phyloP scores from a whole-genome alignment of 2,329 filamentous ascomycete genomes.

The Penicillium sp. region DNA sequence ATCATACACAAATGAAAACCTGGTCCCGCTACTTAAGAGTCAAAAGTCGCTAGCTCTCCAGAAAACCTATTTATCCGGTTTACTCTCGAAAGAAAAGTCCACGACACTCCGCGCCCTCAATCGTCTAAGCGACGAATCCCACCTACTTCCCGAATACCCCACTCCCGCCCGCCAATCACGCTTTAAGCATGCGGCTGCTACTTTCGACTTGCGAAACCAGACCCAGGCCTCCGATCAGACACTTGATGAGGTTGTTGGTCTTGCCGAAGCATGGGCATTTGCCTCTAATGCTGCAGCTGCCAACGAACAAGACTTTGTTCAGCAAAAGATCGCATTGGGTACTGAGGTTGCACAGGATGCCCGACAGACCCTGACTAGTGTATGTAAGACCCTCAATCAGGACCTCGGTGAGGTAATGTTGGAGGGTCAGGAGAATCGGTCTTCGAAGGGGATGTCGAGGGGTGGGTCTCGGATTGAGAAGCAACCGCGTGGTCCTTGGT shows the following conservation, averaged over 20 bases:
- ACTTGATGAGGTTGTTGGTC: conserved; percentile 32
- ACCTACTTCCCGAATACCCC: conserved; percentile 44
- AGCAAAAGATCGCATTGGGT: conserved; percentile 33
- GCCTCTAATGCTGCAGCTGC: conserved; percentile 36
- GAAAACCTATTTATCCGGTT: conserved; percentile 37
- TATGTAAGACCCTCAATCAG: conserved; percentile 38
- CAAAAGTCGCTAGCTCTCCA: conserved; percentile 40
- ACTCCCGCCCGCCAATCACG: conserved; percentile 36
- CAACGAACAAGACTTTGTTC: conserved; percentile 33
- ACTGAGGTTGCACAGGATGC: conserved; percentile 32
- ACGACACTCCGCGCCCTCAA: conserved; percentile 38
- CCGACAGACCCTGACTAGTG: conserved; percentile 28
- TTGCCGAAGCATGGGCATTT: conserved; percentile 43
- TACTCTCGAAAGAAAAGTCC: conserved; percentile 40
- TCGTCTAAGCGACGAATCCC: conserved; percentile 43
- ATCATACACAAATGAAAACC: conserved; percentile 32
- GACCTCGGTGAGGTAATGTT: conserved; percentile 26
- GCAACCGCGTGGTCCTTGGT: conserved; percentile 37
- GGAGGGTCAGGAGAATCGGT: conserved; percentile 17
- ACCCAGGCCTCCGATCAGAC: conserved; percentile 14
- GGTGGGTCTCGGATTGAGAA: conserved; percentile 22
- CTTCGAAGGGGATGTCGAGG: conserved; percentile 19
- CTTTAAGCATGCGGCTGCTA: conserved; percentile 34
- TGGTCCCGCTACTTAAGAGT: conserved; percentile 36
- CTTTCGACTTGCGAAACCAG: conserved; percentile 24